phyloP scores from a whole-genome alignment of 2,329 filamentous ascomycete genomes.

The Phaeosphaeria sp. region DNA sequence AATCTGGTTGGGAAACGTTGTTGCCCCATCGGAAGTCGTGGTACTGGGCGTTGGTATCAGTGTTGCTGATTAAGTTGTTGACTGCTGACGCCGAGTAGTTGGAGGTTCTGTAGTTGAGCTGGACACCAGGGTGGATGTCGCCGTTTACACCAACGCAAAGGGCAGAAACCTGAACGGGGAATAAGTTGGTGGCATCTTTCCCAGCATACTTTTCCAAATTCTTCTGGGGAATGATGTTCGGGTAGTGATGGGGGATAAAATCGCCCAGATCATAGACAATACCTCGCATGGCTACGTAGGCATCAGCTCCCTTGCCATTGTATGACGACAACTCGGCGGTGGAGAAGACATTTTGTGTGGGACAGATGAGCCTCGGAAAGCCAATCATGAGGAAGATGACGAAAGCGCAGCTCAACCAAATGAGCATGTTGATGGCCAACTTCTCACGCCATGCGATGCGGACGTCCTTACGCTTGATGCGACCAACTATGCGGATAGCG shows the following conservation, averaged over 20 bases:
- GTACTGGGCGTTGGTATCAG: constrained; percentile 78
- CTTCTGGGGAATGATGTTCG: constrained; percentile 66
- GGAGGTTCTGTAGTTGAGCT: constrained; percentile 78
- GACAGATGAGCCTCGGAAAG: constrained; percentile 88
- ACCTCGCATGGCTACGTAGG: constrained; percentile 85
- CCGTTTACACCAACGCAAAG: constrained; percentile 81
- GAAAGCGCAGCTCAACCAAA: constrained; percentile 83
- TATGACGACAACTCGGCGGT: constrained; percentile 74
- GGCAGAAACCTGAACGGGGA: constrained; percentile 92
- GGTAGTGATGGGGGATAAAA: constrained; percentile 81
- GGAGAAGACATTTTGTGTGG: constrained; percentile 87
- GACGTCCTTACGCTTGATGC: constrained; percentile 91
- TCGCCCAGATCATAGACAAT: constrained; percentile 82
- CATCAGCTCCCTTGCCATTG: constrained; percentile 71
- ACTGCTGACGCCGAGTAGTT: constrained; percentile 71
- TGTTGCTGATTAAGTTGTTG: constrained; percentile 67
- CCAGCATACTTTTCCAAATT: constrained; percentile 82
- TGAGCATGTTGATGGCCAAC: constrained; percentile 95
- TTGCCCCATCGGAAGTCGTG: constrained; percentile 91
- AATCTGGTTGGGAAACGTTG: constrained; percentile 83
- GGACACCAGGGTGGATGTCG: constrained; percentile 72
- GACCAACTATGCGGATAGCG: constrained; percentile 74
- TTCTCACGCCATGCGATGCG: constrained; percentile 96
- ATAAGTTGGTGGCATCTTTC: constrained; percentile 82
- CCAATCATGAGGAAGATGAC: constrained; percentile 88